Evolutionary conservation across 2,329 filamentous ascomycete species (phyloP).

Genomic region (Dryadomyces sulphureus): DNA sequence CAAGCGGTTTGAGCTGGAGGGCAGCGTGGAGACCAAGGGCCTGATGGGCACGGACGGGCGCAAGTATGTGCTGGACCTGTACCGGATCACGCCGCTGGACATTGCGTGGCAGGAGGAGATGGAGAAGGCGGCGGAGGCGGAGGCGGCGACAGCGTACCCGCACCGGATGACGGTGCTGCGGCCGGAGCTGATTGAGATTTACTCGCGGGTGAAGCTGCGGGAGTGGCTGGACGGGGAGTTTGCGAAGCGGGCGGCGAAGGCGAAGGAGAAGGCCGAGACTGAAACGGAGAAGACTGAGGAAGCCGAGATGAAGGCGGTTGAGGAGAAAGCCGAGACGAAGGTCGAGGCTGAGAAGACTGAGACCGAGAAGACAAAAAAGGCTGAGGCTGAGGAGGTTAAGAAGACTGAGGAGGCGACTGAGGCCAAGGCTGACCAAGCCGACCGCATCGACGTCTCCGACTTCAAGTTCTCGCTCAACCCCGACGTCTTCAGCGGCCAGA

Average conservation of each 20-base stretch:
- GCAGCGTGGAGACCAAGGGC: constrained; percentile 94
- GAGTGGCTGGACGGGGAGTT: constrained; percentile 77
- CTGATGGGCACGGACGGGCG: constrained; percentile 91
- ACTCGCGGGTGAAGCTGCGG: constrained; percentile 72
- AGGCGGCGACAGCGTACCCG: constrained; percentile 50
- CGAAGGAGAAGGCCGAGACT: constrained; percentile 13
- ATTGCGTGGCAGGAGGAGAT: constrained; percentile 78
- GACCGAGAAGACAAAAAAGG: background rate
- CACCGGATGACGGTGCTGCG: constrained; percentile 93
- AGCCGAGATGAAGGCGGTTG: constrained; percentile 16
- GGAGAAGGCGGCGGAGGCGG: constrained; percentile 23
- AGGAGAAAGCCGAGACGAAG: background rate
- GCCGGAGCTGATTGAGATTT: constrained; percentile 76
- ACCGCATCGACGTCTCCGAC: constrained; percentile 69
- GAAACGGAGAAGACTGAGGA: constrained; percentile 15
- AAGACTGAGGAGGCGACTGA: background rate
- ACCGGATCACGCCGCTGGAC: constrained; percentile 86
- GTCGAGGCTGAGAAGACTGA: background rate
- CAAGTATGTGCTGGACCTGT: constrained; percentile 95
- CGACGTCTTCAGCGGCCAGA: constrained; percentile 86
- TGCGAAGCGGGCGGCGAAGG: constrained; percentile 38
- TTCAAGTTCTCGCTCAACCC: constrained; percentile 88
- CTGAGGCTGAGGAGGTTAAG: background rate
- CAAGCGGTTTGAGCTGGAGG: constrained; percentile 79
- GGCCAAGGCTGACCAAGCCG: constrained; percentile 27